Conservation (phyloP, 768 basidiomycete species). For the Tricholomella constricta region DNA sequence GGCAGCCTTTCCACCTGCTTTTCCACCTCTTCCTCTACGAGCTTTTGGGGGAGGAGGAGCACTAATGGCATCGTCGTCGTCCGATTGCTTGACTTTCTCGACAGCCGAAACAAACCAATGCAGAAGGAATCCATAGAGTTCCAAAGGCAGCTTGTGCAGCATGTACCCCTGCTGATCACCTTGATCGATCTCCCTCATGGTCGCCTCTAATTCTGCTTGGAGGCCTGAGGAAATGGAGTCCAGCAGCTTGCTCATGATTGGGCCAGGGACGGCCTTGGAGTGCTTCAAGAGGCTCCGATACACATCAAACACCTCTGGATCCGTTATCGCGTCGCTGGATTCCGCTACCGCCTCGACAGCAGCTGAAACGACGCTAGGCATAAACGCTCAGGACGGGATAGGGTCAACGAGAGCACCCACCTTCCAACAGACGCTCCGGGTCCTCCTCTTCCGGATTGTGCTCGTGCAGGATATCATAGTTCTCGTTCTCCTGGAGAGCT, state of each 20-base stretch:
- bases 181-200: slow-evolving; percentile 66
- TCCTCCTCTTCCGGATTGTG: slow-evolving; percentile 63
- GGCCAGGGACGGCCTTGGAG: slow-evolving; percentile 59
- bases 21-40: slow-evolving; percentile 63
- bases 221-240: slow-evolving; percentile 85
- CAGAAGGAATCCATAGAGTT: slow-evolving; percentile 91
- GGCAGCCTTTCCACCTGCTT: slow-evolving; percentile 37
- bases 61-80: slow-evolving; percentile 38
- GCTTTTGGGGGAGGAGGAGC: slow-evolving; percentile 47
- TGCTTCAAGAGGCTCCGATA: slow-evolving; percentile 83
- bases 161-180: slow-evolving; percentile 64
- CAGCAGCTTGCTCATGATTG: slow-evolving; percentile 80
- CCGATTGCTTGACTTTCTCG: slow-evolving; percentile 69
- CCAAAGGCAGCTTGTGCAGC: slow-evolving; percentile 73
- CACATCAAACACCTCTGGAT: slow-evolving; percentile 74
- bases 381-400: neutral
- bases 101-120: slow-evolving; percentile 86
- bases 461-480: slow-evolving; percentile 71
- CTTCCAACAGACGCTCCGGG: slow-evolving; percentile 57
- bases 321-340: slow-evolving; percentile 69
- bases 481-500: slow-evolving; percentile 56
- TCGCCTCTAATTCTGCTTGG: slow-evolving; percentile 69
- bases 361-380: slow-evolving; percentile 38
- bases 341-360: slow-evolving; percentile 83
- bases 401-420: slow-evolving; percentile 31